Evolutionary conservation across 1,139 yeast species (phyloP), one percentile per base, ranked within the genome.

Genomic region (Chernovozyma sophiae-reginae): DNA sequence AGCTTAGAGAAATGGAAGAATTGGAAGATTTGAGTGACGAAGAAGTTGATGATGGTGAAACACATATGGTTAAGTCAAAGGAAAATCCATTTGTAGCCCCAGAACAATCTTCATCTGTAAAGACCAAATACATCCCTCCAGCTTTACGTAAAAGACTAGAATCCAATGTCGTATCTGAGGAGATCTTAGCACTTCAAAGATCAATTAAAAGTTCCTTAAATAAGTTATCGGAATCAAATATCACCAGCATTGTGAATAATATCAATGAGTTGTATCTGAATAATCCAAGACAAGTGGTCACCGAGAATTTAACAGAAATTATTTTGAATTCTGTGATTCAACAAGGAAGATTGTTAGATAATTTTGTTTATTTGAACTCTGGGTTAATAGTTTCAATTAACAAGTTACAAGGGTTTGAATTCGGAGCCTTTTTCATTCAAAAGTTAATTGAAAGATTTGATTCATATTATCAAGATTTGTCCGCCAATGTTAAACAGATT

Each of bases 11-110:
- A 25, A 32, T 33, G 39, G 37, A 36, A 36, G 37, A 27, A 8
- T 28, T 37, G 12, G 56, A 53, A 11, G 55, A 52, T 35, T 42
- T 49, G 28, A 53, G 46, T 26, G 36, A 49, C n/a, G 49, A 45
- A 14, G 54, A 52, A n/a, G 51, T 43, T 13, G 31, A 36, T 3
- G 45, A 41, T 24, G 53, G 48, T 15, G 72, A 68, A 45, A 36
- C 61, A 66, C 23, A 61, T 52, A 29, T 37, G 30, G 39, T 35
- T 12, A 16, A 27, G 20, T 63, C 56, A 19, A 76, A 69, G 43
- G 95, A 86, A 51, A 89, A 89, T 49, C 97, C 97, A 3, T 89
- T 83, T 52, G 79, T 85, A 30, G 96, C 97, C 0, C 95, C 96
- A 3, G 65, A 46, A 4, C 46, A 40, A 4, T 18, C 24, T 4